Conservation (phyloP, 2,329 filamentous ascomycete species). For the Fusarium sulawesiense region DNA sequence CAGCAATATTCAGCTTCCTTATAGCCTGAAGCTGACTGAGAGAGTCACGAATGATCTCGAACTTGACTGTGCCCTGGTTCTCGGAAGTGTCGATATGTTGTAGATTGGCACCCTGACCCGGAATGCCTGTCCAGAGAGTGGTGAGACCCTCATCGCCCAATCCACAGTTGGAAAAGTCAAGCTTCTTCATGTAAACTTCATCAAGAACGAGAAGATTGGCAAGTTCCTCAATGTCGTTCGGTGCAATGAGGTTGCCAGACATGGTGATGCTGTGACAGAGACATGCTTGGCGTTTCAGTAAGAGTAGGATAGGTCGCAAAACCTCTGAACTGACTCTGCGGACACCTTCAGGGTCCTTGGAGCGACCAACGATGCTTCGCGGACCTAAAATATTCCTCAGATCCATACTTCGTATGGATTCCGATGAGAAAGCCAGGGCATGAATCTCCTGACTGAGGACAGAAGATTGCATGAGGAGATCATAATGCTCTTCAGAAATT, state of each 20-base stretch:
- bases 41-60: slow-evolving; percentile 58
- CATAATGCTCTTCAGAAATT: slow-evolving; percentile 60
- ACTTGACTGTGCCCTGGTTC: slow-evolving; percentile 63
- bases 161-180: slow-evolving; percentile 64
- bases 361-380: slow-evolving; percentile 35
- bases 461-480: slow-evolving; percentile 61
- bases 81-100: slow-evolving; percentile 64
- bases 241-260: slow-evolving; percentile 61
- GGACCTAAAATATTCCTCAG: slow-evolving; percentile 58
- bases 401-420: slow-evolving; percentile 66
- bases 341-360: slow-evolving; percentile 39
- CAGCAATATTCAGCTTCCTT: slow-evolving; percentile 61
- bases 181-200: slow-evolving; percentile 56
- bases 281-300: slow-evolving; percentile 60
- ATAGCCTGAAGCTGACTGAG: slow-evolving; percentile 59
- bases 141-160: slow-evolving; percentile 62
- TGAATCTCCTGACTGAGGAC: slow-evolving; percentile 68
- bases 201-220: slow-evolving; percentile 51
- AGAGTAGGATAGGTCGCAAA: slow-evolving; percentile 61
- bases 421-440: slow-evolving; percentile 65
- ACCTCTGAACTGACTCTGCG: slow-evolving; percentile 54
- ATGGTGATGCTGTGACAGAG: slow-evolving; percentile 64
- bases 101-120: slow-evolving; percentile 58
- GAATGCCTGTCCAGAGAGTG: slow-evolving; percentile 60
- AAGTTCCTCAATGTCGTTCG: slow-evolving; percentile 59